Conservation (phyloP, 352 stramenopile species). For the Pythium diclinum region DNA sequence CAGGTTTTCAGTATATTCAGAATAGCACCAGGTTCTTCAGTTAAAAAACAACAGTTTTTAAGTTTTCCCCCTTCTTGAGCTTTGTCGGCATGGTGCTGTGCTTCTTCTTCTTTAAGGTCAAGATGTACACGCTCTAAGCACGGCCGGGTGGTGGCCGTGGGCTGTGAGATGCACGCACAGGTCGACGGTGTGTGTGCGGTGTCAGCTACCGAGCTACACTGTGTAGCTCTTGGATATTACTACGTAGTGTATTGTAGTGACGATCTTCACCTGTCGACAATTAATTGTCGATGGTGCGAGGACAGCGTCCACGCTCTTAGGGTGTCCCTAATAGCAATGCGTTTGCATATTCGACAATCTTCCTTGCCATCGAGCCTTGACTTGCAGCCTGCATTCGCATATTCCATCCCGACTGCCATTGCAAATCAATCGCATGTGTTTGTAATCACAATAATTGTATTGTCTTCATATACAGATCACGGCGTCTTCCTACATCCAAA, state of each 20-base stretch:
- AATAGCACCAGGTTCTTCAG: too few species aligned
- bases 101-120: conserved; percentile 18
- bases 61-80: conserved; percentile 14
- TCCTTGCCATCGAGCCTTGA: background rate
- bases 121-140: conserved; percentile 16
- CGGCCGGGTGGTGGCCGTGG: too few species aligned
- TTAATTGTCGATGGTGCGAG: background rate
- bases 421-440: background rate
- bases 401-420: background rate
- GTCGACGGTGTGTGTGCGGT: background rate
- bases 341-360: background rate
- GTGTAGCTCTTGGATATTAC: too few species aligned
- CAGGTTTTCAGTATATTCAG: too few species aligned
- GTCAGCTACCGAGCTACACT: too few species aligned
- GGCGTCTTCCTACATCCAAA: conserved; percentile 1
- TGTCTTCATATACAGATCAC: conserved; percentile 2
- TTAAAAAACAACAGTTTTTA: too few species aligned
- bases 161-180: too few species aligned
- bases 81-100: conserved; percentile 19
- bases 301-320: background rate
- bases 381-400: too few species aligned
- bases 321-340: background rate
- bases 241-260: too few species aligned
- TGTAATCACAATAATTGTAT: background rate
- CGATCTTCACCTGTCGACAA: too few species aligned